phyloP scores from a whole-genome alignment of 768 basidiomycete genomes.

The Hypholoma fasciculare region DNA sequence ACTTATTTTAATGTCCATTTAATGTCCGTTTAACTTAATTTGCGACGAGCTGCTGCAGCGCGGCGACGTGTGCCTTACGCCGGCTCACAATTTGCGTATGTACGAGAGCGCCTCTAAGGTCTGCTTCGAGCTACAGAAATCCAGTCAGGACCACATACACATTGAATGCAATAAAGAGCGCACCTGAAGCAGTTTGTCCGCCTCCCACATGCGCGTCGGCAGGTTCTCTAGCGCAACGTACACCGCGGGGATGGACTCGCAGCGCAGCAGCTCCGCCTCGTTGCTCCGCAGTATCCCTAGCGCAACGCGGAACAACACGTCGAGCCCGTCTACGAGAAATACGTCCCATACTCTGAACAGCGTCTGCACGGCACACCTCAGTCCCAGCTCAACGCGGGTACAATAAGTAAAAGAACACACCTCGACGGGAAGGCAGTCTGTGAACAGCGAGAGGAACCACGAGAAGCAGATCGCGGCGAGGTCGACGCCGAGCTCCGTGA shows the following conservation, averaged over 20 bases:
- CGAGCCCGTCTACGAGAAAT: constrained; percentile 90
- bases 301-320: constrained; percentile 89
- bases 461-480: constrained; percentile 95
- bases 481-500: constrained; percentile 83
- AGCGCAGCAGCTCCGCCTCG: constrained; percentile 80
- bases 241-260: constrained; percentile 84
- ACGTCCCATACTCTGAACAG: constrained; percentile 96
- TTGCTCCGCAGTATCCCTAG: constrained; percentile 83
- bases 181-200: constrained; percentile 89
- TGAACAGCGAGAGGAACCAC: constrained; percentile 97
- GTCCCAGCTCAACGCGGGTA: not conserved
- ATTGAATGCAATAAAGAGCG: constrained; percentile 18
- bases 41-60: constrained; percentile 31
- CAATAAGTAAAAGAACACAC: constrained; percentile 37
- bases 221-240: constrained; percentile 89
- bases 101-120: constrained; percentile 51
- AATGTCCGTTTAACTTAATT: not conserved
- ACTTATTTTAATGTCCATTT: no score
- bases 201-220: constrained; percentile 92
- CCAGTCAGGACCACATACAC: not conserved
- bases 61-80: constrained; percentile 50
- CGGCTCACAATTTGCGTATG: constrained; percentile 59
- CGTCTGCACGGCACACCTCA: constrained; percentile 50
- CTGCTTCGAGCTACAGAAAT: constrained; percentile 48
- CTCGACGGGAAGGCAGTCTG: constrained; percentile 94